Evolutionary conservation across 345 rosid species (phyloP), one percentile per base, ranked within the genome.

Genomic region (Aquilaria yunnanensis): DNA sequence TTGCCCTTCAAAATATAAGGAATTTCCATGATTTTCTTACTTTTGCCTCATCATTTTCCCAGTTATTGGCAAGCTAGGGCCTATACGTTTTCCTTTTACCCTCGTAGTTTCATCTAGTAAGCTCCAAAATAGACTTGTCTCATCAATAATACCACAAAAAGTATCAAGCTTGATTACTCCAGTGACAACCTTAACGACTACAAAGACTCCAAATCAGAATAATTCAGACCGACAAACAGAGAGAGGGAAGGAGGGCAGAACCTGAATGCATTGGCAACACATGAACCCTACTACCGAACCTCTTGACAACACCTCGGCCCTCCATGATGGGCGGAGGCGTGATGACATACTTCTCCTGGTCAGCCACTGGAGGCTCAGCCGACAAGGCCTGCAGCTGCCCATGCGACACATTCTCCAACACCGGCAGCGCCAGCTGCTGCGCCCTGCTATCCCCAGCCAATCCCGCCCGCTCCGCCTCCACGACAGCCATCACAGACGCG

Each of bases 201-300:
- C 0, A 9, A 37, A 37, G 8, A 37, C 5, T 37, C 43, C 8
- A 37, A 37, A 37, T 37, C 43, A 4, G 7, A 37, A 23, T 37
- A 4, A 37, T 37, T 5, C 8, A 9, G 43, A 37, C 8, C 23
- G 23, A 37, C 43, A 37, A 9, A 37, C 43, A 37, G 43, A 5
- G 9, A 54, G 37, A 34, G 3, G 8, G 6, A 41, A 48, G n/a
- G 47, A 54, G 29, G 32, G 43, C 32, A 49, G 55, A 61, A 82
- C 99, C 99, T 82, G 99, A 94, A 80, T 94, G 97, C 96, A 90
- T 78, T 46, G 99, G 99, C 64, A 94, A 78, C 48, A 82, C 85
- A 72, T 79, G 97, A 72, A 80, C 82, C 59, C 81, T 65, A 69
- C 68, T 78, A 59, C 96, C 90, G 64, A 85, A 90, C 64, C 84